Conservation (phyloP, 169 alveolate genomes). For the Eimeria zaria region DNA sequence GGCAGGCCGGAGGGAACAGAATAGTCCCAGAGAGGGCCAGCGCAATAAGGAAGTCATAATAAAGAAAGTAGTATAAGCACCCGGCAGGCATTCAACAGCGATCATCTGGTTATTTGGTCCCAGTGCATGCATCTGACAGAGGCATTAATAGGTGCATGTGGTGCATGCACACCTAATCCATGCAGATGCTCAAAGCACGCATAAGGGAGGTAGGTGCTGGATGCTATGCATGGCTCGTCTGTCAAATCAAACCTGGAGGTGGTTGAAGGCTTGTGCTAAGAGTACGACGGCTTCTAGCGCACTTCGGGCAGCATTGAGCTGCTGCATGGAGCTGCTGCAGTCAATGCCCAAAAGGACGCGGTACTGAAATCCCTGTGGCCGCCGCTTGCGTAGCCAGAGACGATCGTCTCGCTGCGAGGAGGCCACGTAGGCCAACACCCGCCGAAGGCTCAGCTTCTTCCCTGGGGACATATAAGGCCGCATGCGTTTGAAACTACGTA, state of each 20-base stretch:
- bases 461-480: slow-evolving; percentile 89
- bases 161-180: background rate
- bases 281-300: slow-evolving; percentile 93
- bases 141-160: background rate
- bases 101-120: background rate
- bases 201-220: background rate
- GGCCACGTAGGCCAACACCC: slow-evolving; percentile 99
- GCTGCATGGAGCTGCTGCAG: slow-evolving; percentile 97
- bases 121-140: background rate
- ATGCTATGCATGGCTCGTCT: background rate
- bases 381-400: slow-evolving; percentile 99
- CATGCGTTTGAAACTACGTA: background rate
- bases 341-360: slow-evolving; percentile 97
- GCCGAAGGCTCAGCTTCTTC: slow-evolving; percentile 97
- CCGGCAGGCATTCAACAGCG: background rate
- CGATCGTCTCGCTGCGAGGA: slow-evolving; percentile 99
- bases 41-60: background rate
- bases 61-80: background rate
- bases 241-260: slow-evolving; percentile 74
- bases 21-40: background rate
- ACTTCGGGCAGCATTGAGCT: slow-evolving; percentile 93
- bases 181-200: background rate
- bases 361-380: slow-evolving; percentile 98
- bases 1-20: background rate
- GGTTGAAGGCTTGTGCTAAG: slow-evolving; percentile 92